Base-by-base conservation (phyloP, 108 stramenopile species). In the Nannochloropsis salina region DNA sequence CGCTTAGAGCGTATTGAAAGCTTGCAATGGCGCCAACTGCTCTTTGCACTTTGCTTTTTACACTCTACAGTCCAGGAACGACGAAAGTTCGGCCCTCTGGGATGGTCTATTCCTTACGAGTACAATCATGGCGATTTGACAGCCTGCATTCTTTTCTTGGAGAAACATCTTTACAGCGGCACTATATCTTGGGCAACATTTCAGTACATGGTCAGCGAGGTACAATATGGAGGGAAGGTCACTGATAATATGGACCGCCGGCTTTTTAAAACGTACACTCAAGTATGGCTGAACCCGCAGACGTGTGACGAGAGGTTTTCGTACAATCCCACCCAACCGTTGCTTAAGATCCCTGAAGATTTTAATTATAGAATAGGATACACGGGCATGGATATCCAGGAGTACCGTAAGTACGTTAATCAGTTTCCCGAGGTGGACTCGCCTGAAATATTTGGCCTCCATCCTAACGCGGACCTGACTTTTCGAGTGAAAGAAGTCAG, bases 161-260 rank as follows among this genome's bases (percentile, higher is more conserved):
- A 96, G 89, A 95, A 95, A 85, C 95, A 95, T 61, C 89, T 96
- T 79, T 96, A 96, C 93, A 93, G 93, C 83, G 94, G 95, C 10
- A 93, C 94, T 40, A 95, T 96, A 84, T 93, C 93, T 80, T 96
- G 96, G 96, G 90, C 92, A 5, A 95, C 95, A 1, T 93, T 96
- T 88, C 95, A 95, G 90, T 94, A 95, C 94, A 96, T 96, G 95
- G 95, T 96, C 40, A 90, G 93, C 20, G 96, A 95, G 88, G 95
- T 94, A 10, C 95, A 95, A 86, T 96, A 96, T 84, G 96, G 96
- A n/a, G 96, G 96, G 84, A 96, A 96, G 89, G 95, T 96, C 83
- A 96, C 96, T 42, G 96, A 96, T 84, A 92, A 93, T 82, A 83
- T 96, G 42, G 96, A 96, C 87, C 93, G 95, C 8, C 91, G 95